phyloP scores from a whole-genome alignment of 805 yeast genomes.

The Sporopachydermia quercuum region DNA sequence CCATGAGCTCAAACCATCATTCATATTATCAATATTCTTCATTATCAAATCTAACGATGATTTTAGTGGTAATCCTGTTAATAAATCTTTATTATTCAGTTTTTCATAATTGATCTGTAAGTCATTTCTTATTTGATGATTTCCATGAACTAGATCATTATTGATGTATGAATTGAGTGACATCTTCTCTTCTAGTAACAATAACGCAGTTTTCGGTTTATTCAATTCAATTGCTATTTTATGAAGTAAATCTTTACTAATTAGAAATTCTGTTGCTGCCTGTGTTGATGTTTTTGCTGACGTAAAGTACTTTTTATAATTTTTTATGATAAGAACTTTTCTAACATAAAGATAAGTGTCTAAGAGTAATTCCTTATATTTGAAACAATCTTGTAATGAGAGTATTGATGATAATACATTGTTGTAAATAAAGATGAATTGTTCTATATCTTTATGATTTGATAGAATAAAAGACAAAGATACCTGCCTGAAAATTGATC shows the following conservation, averaged over 20 bases:
- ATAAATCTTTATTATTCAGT: background rate
- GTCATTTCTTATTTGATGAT: too few relatives aligned
- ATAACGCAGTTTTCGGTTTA: background rate
- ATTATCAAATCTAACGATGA: background rate
- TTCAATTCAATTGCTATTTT: background rate
- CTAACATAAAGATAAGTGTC: conserved; percentile 3
- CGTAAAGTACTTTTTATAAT: background rate
- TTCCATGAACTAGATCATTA: too few relatives aligned
- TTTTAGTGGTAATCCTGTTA: background rate
- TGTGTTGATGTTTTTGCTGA: too few relatives aligned
- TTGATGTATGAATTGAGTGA: background rate
- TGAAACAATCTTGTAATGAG: background rate
- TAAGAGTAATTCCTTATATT: background rate
- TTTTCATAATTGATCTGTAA: background rate
- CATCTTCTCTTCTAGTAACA: background rate
- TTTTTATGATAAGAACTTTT: conserved; percentile 2
- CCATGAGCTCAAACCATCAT: too few relatives aligned
- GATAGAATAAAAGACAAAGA: too few relatives aligned
- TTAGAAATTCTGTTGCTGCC: too few relatives aligned
- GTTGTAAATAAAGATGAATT: too few relatives aligned
- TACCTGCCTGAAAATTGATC: too few relatives aligned
- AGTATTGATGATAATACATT: too few relatives aligned
- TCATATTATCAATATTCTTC: too few relatives aligned
- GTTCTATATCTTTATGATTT: too few relatives aligned
- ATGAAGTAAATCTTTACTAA: background rate